Evolutionary conservation across 2,329 filamentous ascomycete genomes (phyloP), one percentile per base, ranked within the genome.

Genomic region (Epicoccum nigrum): DNA sequence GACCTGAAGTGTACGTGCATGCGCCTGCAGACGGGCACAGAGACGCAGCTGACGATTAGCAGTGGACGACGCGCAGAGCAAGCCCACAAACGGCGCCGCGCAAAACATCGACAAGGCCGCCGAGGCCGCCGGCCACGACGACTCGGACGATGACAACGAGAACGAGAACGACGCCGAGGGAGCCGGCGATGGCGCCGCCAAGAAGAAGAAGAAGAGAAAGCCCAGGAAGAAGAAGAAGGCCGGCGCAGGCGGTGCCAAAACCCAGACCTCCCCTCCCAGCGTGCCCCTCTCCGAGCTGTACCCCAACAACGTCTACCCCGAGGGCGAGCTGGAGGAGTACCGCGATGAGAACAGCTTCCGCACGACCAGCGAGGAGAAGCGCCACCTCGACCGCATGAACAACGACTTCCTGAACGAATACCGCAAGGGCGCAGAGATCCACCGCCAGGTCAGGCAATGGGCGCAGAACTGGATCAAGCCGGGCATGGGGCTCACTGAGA

Each of bases 121-220:
- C 23, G 66, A 47, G 19, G 78, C 81, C 54, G 76, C 72, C 51
- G 81, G 82, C 59, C 78, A 81, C 58, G 78, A 78, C 46, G 80
- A 82, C 52, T 82, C 80, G 17, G 81, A 83, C 42, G 81, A 83
- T 51, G 79, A 79, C 49, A 78, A 80, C 44, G 80, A 82, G 47
- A 79, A 76, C 42, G 79, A 79, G 33, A 79, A 77, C 67, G 78
- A 75, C n/a, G 62, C 60, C 13, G 69, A 66, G 23, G 66, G 59
- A 23, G 62, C 59, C 25, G 65, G 62, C 68, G 75, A 71, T 35
- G 70, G 68, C 13, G 72, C 68, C 28, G 75, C 76, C 44, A 89
- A 90, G 76, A 91, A 91, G 78, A 91, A 92, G 78, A 93, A 92
- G 81, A 91, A 90, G 81, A 90, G 86, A 80, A 87, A 85, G 76